A percentile compares a stretch with the other conserved stretches of the same genome.
phyloP scores from a whole-genome alignment of 1,139 yeast species.

The Kodamaea fungicola region DNA sequence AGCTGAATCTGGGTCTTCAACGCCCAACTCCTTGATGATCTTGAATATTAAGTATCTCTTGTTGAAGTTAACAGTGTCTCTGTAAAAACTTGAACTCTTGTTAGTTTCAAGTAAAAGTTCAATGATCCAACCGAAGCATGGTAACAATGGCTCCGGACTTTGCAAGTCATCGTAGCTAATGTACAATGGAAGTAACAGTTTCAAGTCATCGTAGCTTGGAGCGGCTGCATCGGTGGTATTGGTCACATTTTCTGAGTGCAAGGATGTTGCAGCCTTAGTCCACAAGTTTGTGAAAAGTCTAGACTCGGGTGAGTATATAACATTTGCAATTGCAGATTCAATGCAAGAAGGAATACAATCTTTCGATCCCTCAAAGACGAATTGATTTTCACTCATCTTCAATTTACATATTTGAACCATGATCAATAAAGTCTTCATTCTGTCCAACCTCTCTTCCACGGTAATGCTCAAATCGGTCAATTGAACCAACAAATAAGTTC shows the following conservation, averaged over 20 bases:
- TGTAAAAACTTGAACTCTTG: slow-evolving; percentile 33
- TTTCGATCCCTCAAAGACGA: slow-evolving; percentile 43
- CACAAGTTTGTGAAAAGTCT: slow-evolving; percentile 65
- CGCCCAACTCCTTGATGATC: slow-evolving; percentile 38
- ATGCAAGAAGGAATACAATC: slow-evolving; percentile 76
- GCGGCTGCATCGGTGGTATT: slow-evolving; percentile 12
- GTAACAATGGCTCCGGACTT: slow-evolving; percentile 45
- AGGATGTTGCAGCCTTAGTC: slow-evolving; percentile 49
- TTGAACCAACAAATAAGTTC: slow-evolving; percentile 61
- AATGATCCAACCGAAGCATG: slow-evolving; percentile 75
- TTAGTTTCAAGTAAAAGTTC: slow-evolving; percentile 40
- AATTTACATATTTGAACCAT: slow-evolving; percentile 64
- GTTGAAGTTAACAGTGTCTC: slow-evolving; percentile 34
- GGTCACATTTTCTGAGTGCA: slow-evolving; percentile 17
- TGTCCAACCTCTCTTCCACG: slow-evolving; percentile 58
- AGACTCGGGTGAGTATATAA: slow-evolving; percentile 77
- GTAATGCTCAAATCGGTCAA: slow-evolving; percentile 57
- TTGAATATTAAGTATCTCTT: slow-evolving; percentile 43
- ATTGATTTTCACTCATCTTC: slow-evolving; percentile 67
- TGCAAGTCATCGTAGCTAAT: slow-evolving; percentile 27
- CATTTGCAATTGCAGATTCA: slow-evolving; percentile 76
- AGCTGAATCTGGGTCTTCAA: slow-evolving; percentile 30
- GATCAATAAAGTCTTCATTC: slow-evolving; percentile 68
- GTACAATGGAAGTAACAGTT: slow-evolving; percentile 33
- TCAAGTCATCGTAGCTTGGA: slow-evolving; percentile 27